These are phyloP conservation scores for Naganishia onofrii DNA, from an alignment of 768 basidiomycete species.

Conservation along the genomic window DNA sequence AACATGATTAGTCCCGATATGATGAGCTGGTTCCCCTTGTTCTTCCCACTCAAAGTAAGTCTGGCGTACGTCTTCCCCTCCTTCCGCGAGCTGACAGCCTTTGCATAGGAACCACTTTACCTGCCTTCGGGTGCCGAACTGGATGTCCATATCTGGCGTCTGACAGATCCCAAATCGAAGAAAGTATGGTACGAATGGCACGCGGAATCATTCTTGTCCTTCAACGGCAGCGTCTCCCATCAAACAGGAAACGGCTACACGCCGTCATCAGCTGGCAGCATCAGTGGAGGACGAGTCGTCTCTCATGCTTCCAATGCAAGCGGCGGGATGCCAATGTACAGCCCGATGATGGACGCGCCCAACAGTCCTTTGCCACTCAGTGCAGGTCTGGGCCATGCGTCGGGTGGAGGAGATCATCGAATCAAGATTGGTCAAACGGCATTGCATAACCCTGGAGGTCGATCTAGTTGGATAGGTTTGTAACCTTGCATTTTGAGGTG, in stretches of 20 bases:
- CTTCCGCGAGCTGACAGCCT: neutral
- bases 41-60: conserved; percentile 85
- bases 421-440: conserved; percentile 92
- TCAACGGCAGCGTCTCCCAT: conserved; percentile 32
- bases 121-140: conserved; percentile 88
- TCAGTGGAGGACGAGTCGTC: conserved; percentile 28
- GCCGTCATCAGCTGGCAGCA: conserved; percentile 26
- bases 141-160: conserved; percentile 87
- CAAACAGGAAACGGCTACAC: conserved; percentile 30
- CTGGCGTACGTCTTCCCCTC: conserved; percentile 25
- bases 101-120: conserved; percentile 80
- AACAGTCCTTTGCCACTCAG: conserved; percentile 20
- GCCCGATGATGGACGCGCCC: conserved; percentile 68
- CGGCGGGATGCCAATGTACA: conserved; percentile 53
- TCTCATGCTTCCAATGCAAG: conserved; percentile 28
- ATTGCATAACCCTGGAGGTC: conserved; percentile 84
- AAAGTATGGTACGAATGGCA: conserved; percentile 98
- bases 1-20: conserved; percentile 87
- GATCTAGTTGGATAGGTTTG: conserved; percentile 90
- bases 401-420: conserved; percentile 38
- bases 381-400: conserved; percentile 18
- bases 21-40: conserved; percentile 98
- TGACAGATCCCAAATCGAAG: conserved; percentile 73
- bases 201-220: conserved; percentile 82
- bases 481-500: conserved; percentile 39